Evolutionary conservation across 2,329 filamentous ascomycete species (phyloP).

Genomic region (Podosphaera fusca): DNA sequence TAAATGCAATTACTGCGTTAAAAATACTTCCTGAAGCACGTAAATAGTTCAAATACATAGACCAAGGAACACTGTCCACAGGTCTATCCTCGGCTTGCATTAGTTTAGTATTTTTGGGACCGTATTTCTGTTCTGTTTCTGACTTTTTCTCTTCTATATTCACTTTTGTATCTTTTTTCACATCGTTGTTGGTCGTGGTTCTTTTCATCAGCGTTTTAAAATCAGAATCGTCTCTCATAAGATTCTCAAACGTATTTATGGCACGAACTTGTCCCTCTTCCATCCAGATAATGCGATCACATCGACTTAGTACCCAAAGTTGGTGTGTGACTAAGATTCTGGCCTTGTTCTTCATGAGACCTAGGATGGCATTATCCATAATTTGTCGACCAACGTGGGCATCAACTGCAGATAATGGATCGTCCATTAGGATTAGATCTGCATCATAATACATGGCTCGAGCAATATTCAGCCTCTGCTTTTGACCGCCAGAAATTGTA

Average conservation of each 20-base stretch:
- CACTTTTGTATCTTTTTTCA: conserved; percentile 21
- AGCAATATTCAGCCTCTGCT: conserved; percentile 86
- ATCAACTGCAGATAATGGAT: conserved; percentile 45
- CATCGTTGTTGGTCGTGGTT: conserved; percentile 37
- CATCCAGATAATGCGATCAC: conserved; percentile 85
- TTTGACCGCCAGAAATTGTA: conserved; percentile 85
- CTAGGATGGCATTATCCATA: conserved; percentile 85
- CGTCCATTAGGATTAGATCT: conserved; percentile 45
- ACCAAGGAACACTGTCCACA: conserved; percentile 37
- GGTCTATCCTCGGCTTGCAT: conserved; percentile 52
- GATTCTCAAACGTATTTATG: conserved; percentile 69
- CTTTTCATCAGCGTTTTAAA: conserved; percentile 71
- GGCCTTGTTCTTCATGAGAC: conserved; percentile 70
- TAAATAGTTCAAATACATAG: conserved; percentile 42
- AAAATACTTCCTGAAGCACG: conserved; percentile 33
- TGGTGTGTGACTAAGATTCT: conserved; percentile 86
- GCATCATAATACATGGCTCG: conserved; percentile 51
- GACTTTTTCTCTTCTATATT: conserved; percentile 24
- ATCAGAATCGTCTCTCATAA: conserved; percentile 21
- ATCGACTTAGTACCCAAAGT: conserved; percentile 73
- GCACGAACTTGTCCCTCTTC: conserved; percentile 65
- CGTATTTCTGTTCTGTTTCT: conserved; percentile 24
- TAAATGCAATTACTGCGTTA: conserved; percentile 30
- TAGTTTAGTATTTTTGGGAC: conserved; percentile 32
- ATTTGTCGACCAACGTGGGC: conserved; percentile 51